Percentiles rank a stretch among this genome's conserved stretches.
These are phyloP conservation scores for Friedmanniomyces simplex DNA, from an alignment of 495 filamentous ascomycete genomes.

Conservation along the genomic window DNA sequence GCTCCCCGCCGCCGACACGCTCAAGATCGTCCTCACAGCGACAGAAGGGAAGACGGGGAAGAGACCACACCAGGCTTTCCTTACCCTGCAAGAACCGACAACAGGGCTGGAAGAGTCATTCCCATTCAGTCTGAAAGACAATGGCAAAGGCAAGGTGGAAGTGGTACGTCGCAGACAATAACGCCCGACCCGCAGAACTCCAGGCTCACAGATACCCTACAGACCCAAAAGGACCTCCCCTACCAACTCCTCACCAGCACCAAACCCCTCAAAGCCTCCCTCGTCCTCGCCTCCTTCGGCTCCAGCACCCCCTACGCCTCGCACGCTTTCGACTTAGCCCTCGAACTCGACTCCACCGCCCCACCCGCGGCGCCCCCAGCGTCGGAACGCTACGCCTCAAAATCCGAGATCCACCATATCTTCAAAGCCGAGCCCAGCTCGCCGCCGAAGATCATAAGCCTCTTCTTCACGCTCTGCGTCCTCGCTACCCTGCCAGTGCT, in stretches of 20 bases:
- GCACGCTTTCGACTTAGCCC: conserved; percentile 55
- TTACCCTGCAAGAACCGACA: conserved; percentile 62
- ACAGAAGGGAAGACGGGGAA: conserved; percentile 68
- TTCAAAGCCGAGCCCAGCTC: conserved; percentile 71
- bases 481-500: conserved; percentile 61
- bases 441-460: conserved; percentile 70
- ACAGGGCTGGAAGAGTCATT: conserved; percentile 83
- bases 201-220: conserved; percentile 11
- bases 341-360: conserved; percentile 50
- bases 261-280: conserved; percentile 58
- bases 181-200: neutral
- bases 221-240: conserved; percentile 88
- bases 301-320: conserved; percentile 52
- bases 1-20: conserved; percentile 56
- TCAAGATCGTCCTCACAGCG: conserved; percentile 73
- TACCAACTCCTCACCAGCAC: conserved; percentile 61
- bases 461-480: conserved; percentile 65
- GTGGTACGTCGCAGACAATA: conserved; percentile 50
- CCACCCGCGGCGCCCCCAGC: conserved; percentile 50
- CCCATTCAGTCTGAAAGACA: conserved; percentile 74
- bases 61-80: conserved; percentile 86
- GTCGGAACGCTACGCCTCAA: conserved; percentile 69
- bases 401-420: conserved; percentile 78
- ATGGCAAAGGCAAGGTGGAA: conserved; percentile 71
- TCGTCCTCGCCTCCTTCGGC: conserved; percentile 84